Evolutionary conservation across 2,329 filamentous ascomycete species (phyloP).

Genomic region (Paramyrothecium roridum): DNA sequence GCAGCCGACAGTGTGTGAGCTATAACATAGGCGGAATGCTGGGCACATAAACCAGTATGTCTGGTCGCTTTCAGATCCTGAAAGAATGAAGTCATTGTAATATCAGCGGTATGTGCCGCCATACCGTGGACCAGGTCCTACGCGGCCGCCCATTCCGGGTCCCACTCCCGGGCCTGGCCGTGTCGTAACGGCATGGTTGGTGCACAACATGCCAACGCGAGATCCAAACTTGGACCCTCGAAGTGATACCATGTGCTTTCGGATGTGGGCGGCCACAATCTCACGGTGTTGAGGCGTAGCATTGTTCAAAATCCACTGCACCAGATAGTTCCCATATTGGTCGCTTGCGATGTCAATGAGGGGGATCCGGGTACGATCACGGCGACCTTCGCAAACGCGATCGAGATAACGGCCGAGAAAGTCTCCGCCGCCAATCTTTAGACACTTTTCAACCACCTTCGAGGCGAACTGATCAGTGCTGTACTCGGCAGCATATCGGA

Average conservation of each 20-base stretch:
- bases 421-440: slow-evolving; percentile 90
- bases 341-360: slow-evolving; percentile 98
- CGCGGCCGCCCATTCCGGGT: slow-evolving; percentile 55
- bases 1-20: slow-evolving; percentile 15
- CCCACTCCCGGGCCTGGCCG: slow-evolving; percentile 83
- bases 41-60: neutral
- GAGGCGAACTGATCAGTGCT: slow-evolving; percentile 99
- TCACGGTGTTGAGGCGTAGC: slow-evolving; percentile 86
- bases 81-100: slow-evolving; percentile 3
- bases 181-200: slow-evolving; percentile 85
- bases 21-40: slow-evolving; percentile 4
- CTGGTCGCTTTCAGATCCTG: neutral
- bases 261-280: slow-evolving; percentile 87
- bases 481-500: slow-evolving; percentile 90
- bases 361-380: slow-evolving; percentile 90
- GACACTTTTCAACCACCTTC: slow-evolving; percentile 97
- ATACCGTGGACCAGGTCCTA: slow-evolving; percentile 58
- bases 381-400: slow-evolving; percentile 86
- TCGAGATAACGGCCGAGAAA: slow-evolving; percentile 92
- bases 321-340: slow-evolving; percentile 97
- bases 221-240: slow-evolving; percentile 98
- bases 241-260: slow-evolving; percentile 99
- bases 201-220: slow-evolving; percentile 97
- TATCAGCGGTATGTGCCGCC: slow-evolving; percentile 54
- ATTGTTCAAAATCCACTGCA: slow-evolving; percentile 95